Evolutionary conservation across 305 asterid species (phyloP).

Genomic region (Euphrasia arctica): DNA sequence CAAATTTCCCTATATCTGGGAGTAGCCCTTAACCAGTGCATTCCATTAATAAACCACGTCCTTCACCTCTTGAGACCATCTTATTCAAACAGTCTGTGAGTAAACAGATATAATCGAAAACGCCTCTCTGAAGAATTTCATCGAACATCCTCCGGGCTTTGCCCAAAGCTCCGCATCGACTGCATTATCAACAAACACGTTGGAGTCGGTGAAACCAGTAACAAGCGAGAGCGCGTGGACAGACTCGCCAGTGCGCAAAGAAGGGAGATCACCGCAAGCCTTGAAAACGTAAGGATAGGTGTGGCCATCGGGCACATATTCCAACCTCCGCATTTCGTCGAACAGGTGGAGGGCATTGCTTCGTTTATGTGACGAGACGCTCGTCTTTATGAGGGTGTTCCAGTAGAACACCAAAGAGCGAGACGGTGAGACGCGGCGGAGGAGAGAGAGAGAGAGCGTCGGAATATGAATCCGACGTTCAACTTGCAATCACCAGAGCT

Average conservation of each 20-base stretch:
- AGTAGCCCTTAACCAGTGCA: constrained; percentile 71
- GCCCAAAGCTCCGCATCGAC: constrained; percentile 42
- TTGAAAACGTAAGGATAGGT: constrained; percentile 68
- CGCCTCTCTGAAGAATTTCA: constrained; percentile 48
- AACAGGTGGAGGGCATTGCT: constrained; percentile 47
- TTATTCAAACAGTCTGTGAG: constrained; percentile 44
- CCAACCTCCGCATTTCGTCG: constrained; percentile 55
- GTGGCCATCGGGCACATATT: constrained; percentile 61
- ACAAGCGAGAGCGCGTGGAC: constrained; percentile 46
- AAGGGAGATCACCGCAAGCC: constrained; percentile 54
- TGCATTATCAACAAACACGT: constrained; percentile 74
- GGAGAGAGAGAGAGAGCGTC: constrained; percentile 37
- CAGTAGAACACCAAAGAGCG: constrained; percentile 48
- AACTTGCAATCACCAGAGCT: too few relatives aligned
- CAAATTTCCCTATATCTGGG: constrained; percentile 66
- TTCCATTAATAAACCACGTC: constrained; percentile 81
- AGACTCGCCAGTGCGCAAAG: constrained; percentile 39
- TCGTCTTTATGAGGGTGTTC: constrained; percentile 62
- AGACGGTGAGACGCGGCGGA: constrained; percentile 40
- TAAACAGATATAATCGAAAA: constrained; percentile 47
- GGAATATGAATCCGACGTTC: constrained; percentile 1
- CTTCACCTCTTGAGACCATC: constrained; percentile 52
- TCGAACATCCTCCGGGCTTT: constrained; percentile 56
- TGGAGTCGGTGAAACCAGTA: constrained; percentile 41
- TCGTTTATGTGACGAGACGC: constrained; percentile 33